phyloP scores from a whole-genome alignment of 164 flowering plant species.

The Piper betle region DNA sequence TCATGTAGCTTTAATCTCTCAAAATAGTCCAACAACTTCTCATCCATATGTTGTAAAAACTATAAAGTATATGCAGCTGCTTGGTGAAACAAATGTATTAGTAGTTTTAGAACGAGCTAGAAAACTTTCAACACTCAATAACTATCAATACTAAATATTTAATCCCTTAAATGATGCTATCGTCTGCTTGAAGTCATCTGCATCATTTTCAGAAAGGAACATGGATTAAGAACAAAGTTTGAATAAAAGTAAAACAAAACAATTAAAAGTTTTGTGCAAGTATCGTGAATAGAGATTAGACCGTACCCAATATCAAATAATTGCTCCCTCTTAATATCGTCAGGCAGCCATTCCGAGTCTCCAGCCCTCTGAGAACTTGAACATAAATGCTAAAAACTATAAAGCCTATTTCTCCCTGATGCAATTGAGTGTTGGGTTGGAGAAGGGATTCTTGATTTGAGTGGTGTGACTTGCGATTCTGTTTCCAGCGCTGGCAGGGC shows the following conservation, averaged over 20 bases:
- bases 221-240: neutral
- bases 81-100: too few relatives aligned
- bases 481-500: neutral
- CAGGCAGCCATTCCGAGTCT: neutral
- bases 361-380: too few relatives aligned
- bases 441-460: neutral
- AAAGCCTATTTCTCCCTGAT: neutral
- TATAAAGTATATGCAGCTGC: neutral
- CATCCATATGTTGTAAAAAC: neutral
- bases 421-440: neutral
- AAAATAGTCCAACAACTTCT: too few relatives aligned
- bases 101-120: too few relatives aligned
- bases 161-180: too few relatives aligned
- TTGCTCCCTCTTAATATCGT: constrained; percentile 1
- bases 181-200: neutral
- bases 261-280: neutral
- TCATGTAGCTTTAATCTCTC: neutral
- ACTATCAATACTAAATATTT: too few relatives aligned
- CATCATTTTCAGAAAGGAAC: neutral
- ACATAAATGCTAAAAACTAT: neutral
- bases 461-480: too few relatives aligned
- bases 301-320: constrained; percentile 1
- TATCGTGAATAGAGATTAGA: neutral
- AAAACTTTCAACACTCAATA: too few relatives aligned
- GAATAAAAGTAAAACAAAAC: neutral